Percentiles rank a stretch among this genome's conserved stretches.
phyloP scores from a whole-genome alignment of 768 basidiomycete genomes.

The Cystobasidium ongulense region DNA sequence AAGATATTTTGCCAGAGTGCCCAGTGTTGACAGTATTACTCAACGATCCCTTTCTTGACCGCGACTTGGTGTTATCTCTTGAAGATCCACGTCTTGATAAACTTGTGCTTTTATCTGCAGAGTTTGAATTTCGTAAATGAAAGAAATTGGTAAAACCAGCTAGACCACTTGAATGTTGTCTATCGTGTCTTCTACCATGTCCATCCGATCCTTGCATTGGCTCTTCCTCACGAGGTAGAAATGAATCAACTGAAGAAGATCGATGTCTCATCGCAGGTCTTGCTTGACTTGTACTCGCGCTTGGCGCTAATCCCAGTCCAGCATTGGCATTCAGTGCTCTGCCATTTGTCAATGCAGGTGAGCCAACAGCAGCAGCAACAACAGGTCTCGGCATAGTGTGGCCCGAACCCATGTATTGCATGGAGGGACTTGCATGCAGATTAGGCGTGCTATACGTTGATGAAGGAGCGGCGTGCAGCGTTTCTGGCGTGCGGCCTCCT shows the following conservation, averaged over 20 bases:
- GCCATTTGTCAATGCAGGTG: neutral
- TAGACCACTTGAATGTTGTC: neutral
- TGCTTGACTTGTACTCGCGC: neutral
- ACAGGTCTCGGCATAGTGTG: neutral
- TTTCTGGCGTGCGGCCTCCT: neutral
- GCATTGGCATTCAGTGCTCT: neutral
- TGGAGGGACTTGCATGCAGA: neutral
- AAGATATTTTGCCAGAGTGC: neutral
- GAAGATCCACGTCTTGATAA: neutral
- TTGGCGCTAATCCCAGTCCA: neutral
- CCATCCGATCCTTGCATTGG: neutral
- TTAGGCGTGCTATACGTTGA: neutral
- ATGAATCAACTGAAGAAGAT: slow-evolving; percentile 13
- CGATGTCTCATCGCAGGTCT: neutral
- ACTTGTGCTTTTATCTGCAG: neutral
- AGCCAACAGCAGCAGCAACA: neutral
- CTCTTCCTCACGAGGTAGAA: neutral
- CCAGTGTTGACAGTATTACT: slow-evolving; percentile 2
- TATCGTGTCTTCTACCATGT: neutral
- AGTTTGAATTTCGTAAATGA: neutral
- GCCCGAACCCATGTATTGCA: neutral
- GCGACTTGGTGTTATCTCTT: neutral
- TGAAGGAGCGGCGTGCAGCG: neutral
- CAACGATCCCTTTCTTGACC: neutral
- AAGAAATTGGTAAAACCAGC: neutral